Conservation (phyloP, 2,329 filamentous ascomycete species). For the Exophiala viscosa region DNA sequence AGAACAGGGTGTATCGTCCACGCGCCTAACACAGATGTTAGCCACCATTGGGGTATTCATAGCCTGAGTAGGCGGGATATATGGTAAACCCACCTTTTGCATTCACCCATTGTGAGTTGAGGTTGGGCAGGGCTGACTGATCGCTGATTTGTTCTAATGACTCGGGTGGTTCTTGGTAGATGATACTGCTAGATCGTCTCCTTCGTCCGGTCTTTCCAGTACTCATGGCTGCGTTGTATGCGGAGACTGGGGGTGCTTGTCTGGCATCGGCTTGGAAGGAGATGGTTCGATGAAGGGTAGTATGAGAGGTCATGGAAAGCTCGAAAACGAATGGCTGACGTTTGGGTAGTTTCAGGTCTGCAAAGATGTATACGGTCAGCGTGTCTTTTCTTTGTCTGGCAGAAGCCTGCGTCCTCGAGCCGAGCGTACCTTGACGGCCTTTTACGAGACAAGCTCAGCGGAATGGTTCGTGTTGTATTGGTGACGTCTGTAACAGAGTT, state of each 20-base stretch:
- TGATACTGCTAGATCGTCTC: slow-evolving; percentile 95
- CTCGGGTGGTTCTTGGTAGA: slow-evolving; percentile 95
- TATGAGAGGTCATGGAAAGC: slow-evolving; percentile 43
- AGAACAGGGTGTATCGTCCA: slow-evolving; percentile 97
- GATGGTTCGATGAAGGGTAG: slow-evolving; percentile 83
- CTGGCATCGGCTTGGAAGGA: slow-evolving; percentile 83
- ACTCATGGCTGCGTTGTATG: slow-evolving; percentile 51
- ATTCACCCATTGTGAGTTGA: slow-evolving; percentile 99
- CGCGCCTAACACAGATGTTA: slow-evolving; percentile 60
- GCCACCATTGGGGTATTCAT: slow-evolving; percentile 1
- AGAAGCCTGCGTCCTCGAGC: background rate
- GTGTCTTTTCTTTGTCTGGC: background rate
- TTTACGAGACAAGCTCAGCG: slow-evolving; percentile 2
- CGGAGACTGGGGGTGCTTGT: slow-evolving; percentile 55
- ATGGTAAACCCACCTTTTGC: slow-evolving; percentile 72
- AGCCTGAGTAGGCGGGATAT: slow-evolving; percentile 1
- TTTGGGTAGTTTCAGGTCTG: background rate
- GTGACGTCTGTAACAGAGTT: slow-evolving; percentile 12
- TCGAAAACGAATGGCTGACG: background rate
- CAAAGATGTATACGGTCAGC: background rate
- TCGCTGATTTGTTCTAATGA: slow-evolving; percentile 97
- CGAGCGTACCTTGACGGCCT: background rate
- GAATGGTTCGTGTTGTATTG: slow-evolving; percentile 9
- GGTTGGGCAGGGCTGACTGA: slow-evolving; percentile 87
- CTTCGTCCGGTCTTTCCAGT: slow-evolving; percentile 69